Percentiles rank a stretch among this genome's conserved stretches.
Conservation (phyloP, 2,329 filamentous ascomycete species). For the Fusarium sp. region DNA sequence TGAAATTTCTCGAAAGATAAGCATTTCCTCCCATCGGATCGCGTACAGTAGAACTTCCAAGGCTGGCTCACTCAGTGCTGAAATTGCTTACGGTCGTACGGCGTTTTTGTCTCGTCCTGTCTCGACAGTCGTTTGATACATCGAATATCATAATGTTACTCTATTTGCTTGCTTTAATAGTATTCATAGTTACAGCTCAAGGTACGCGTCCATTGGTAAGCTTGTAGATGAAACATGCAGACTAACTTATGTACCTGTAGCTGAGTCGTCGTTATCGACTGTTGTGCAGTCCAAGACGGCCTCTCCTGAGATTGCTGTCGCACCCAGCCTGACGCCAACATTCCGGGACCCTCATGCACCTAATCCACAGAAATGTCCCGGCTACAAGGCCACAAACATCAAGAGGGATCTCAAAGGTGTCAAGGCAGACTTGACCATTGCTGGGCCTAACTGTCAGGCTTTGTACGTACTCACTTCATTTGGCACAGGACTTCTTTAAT, state of each 20-base stretch:
- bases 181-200: background rate
- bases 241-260: background rate
- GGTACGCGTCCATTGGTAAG: rapidly evolving
- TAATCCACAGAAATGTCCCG: background rate
- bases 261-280: background rate
- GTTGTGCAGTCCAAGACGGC: background rate
- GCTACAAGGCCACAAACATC: background rate
- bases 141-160: background rate
- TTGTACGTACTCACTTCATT: background rate
- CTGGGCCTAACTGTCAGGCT: background rate
- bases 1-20: background rate
- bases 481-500: background rate
- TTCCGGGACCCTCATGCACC: background rate
- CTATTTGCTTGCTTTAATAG: background rate
- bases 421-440: background rate
- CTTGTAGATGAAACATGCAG: rapidly evolving
- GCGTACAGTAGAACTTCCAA: background rate
- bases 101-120: no score
- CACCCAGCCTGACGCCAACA: background rate
- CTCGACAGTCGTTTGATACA: no score
- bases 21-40: background rate
- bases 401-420: background rate
- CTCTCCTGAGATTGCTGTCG: background rate
- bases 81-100: background rate
- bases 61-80: background rate